These are phyloP conservation scores for Cryptosporidium ryanae DNA, from an alignment of 169 alveolate species.

Conservation along the genomic window DNA sequence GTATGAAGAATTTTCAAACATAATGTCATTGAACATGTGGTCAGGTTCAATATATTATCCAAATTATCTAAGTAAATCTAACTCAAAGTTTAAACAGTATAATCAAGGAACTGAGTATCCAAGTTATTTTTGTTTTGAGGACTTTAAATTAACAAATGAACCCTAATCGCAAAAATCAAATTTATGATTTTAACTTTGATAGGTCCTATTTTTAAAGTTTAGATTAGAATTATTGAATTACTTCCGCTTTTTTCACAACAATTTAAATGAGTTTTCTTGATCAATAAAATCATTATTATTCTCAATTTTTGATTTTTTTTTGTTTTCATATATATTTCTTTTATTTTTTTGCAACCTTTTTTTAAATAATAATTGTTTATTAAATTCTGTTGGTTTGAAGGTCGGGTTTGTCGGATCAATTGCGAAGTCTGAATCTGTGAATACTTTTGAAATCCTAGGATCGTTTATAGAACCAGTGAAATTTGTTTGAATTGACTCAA, in stretches of 20 bases:
- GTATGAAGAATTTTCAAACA: slow-evolving; percentile 2
- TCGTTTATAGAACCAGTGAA: slow-evolving; percentile 77
- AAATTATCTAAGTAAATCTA: neutral
- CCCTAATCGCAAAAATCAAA: neutral
- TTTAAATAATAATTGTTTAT: slow-evolving; percentile 20
- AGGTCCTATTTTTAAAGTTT: neutral
- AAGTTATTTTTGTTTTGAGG: slow-evolving; percentile 4
- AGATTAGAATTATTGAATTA: neutral
- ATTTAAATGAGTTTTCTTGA: slow-evolving; percentile 8
- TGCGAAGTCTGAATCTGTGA: slow-evolving; percentile 86
- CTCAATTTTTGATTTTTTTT: slow-evolving; percentile 8
- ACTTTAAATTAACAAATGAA: neutral
- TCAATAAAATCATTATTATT: neutral
- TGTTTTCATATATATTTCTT: neutral
- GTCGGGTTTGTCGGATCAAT: slow-evolving; percentile 90
- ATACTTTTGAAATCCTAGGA: slow-evolving; percentile 82
- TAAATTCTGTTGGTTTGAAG: slow-evolving; percentile 79
- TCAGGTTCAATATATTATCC: slow-evolving; percentile 3
- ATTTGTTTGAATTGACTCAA: slow-evolving; percentile 19
- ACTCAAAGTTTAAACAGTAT: neutral
- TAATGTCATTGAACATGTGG: slow-evolving; percentile 3
- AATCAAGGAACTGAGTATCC: slow-evolving; percentile 2
- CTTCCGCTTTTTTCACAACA: slow-evolving; percentile 25
- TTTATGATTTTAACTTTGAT: neutral
- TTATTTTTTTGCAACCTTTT: slow-evolving; percentile 52